phyloP scores from a whole-genome alignment of 23 red algal species.

The Gracilaria gracilis region DNA sequence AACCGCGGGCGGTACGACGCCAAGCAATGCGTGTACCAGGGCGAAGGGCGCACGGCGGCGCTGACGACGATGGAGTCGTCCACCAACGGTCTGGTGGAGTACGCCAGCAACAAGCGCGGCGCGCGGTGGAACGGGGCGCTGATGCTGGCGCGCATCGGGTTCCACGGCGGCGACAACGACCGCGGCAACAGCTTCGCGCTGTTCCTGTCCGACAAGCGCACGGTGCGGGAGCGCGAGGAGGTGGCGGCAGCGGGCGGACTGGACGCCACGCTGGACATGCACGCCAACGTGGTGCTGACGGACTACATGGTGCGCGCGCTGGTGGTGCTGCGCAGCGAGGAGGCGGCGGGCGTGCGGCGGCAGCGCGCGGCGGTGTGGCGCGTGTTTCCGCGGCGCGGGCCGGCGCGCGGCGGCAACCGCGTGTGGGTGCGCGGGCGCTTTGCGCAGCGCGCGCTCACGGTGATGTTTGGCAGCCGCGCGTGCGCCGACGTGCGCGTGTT shows the following conservation, averaged over 20 bases:
- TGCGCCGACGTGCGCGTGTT: constrained; percentile 34
- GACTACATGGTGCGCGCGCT: constrained; percentile 59
- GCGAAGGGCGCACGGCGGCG: not conserved
- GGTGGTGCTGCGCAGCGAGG: constrained; percentile 33
- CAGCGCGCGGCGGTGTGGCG: constrained; percentile 29
- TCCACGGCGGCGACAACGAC: constrained; percentile 37
- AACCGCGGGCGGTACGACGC: constrained; percentile 72
- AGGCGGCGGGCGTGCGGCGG: not conserved
- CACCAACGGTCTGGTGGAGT: constrained; percentile 64
- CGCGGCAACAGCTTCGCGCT: constrained; percentile 55
- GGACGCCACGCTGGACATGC: constrained; percentile 52
- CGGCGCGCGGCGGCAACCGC: constrained; percentile 51
- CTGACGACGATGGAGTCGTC: constrained; percentile 46
- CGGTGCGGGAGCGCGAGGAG: constrained; percentile 27
- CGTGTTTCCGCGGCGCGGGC: constrained; percentile 53
- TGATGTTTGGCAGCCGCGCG: constrained; percentile 43
- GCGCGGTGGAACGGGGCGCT: constrained; percentile 51
- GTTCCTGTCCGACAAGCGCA: constrained; percentile 7
- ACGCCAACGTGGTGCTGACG: constrained; percentile 51
- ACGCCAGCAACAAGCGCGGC: constrained; percentile 49
- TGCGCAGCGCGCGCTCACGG: not conserved
- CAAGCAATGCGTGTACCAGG: constrained; percentile 67
- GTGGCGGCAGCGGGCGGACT: constrained; percentile 42
- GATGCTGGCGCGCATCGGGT: constrained; percentile 61
- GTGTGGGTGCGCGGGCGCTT: constrained; percentile 55